phyloP scores from a whole-genome alignment of 1,284 basidiomycete genomes.

The Heterobasidion irregulare region DNA sequence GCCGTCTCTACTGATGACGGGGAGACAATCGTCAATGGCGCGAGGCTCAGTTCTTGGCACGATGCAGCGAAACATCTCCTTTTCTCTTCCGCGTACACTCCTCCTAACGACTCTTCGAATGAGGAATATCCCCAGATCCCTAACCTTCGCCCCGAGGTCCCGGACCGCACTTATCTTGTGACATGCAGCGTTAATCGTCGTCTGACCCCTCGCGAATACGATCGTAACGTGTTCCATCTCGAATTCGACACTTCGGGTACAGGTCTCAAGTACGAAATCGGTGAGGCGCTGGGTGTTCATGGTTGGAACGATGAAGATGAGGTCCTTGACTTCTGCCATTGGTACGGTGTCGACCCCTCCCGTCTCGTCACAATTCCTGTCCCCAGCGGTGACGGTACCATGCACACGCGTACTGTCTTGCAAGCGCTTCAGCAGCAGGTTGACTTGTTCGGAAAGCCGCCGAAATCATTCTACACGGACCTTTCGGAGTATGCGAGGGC shows the following conservation, averaged over 20 bases:
- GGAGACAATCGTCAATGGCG: conserved; percentile 49
- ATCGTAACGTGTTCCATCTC: conserved; percentile 98
- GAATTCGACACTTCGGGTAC: conserved; percentile 93
- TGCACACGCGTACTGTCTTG: conserved; percentile 90
- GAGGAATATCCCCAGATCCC: conserved; percentile 48
- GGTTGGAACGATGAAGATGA: conserved; percentile 96
- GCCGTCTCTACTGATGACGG: conserved; percentile 47
- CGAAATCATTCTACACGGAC: conserved; percentile 92
- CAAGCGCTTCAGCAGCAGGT: conserved; percentile 96
- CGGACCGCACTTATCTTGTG: conserved; percentile 90
- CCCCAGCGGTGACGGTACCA: conserved; percentile 45
- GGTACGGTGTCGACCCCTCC: conserved; percentile 86
- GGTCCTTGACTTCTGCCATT: conserved; percentile 82
- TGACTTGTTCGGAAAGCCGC: conserved; percentile 93
- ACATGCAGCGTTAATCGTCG: conserved; percentile 93
- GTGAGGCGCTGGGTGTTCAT: conserved; percentile 94
- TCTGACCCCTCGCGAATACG: conserved; percentile 90
- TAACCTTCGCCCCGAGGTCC: conserved; percentile 77
- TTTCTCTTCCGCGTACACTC: conserved; percentile 78
- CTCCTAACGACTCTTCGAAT: conserved; percentile 28
- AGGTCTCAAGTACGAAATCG: conserved; percentile 91
- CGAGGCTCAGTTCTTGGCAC: conserved; percentile 71
- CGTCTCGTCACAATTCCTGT: conserved; percentile 80
- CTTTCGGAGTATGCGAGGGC: conserved; percentile 73
- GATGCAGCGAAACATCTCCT: conserved; percentile 85